phyloP scores from a whole-genome alignment of 169 alveolate genomes.

The Amoebophrya sp. region DNA sequence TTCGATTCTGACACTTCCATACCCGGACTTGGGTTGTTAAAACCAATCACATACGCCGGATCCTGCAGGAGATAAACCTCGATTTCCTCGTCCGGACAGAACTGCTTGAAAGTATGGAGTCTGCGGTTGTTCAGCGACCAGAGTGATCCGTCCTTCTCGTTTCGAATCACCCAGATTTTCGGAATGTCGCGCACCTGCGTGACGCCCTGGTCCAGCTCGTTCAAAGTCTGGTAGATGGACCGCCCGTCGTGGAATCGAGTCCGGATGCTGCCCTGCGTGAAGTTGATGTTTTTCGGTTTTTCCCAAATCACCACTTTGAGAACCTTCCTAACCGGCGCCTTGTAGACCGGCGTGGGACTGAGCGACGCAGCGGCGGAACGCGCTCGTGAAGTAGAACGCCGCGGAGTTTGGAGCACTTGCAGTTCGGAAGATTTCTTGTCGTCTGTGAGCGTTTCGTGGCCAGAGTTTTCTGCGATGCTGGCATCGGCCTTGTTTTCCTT shows the following conservation, averaged over 20 bases:
- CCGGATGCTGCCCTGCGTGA: background rate
- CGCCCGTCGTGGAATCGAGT: background rate
- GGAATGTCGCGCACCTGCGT: background rate
- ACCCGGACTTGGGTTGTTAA: background rate
- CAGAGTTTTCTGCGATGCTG: too few relatives aligned
- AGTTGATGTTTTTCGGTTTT: background rate
- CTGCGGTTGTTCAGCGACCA: background rate
- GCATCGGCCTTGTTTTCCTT: too few relatives aligned
- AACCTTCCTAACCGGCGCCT: too few relatives aligned
- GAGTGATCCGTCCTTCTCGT: background rate
- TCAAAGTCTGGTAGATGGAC: background rate
- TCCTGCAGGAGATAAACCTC: background rate
- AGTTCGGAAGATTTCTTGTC: too few relatives aligned
- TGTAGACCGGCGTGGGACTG: too few relatives aligned
- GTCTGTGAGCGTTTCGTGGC: too few relatives aligned
- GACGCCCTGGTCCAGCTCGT: background rate
- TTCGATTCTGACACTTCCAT: too few relatives aligned
- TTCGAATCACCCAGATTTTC: background rate
- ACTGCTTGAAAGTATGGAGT: background rate
- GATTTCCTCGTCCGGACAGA: background rate
- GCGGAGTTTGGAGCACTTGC: background rate
- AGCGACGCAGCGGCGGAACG: too few relatives aligned
- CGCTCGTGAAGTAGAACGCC: too few relatives aligned
- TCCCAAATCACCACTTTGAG: background rate
- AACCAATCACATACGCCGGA: background rate